Percentiles rank a stretch among this genome's conserved stretches.
These are phyloP conservation scores for Exserohilum rostratum DNA, from an alignment of 2,329 filamentous ascomycete genomes.

Conservation along the genomic window DNA sequence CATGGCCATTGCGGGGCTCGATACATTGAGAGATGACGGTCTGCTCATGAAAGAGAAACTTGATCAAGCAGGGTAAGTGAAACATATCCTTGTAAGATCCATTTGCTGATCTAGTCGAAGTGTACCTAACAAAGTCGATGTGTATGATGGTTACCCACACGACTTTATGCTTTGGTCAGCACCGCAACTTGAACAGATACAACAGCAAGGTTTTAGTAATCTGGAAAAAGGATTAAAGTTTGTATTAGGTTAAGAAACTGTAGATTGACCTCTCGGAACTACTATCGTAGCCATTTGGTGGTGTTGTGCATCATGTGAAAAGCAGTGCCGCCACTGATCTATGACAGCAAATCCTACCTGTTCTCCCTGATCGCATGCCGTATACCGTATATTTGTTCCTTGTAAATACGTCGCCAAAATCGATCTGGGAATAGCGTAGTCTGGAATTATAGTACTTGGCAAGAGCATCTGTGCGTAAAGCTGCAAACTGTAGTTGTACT, in stretches of 20 bases:
- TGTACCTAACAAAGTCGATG: constrained; percentile 38
- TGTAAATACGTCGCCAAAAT: too few relatives aligned
- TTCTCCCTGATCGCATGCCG: too few relatives aligned
- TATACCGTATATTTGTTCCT: too few relatives aligned
- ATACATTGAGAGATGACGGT: constrained; percentile 47
- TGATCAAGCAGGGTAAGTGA: constrained; percentile 32
- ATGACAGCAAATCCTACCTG: too few relatives aligned
- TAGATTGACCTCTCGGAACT: too few relatives aligned
- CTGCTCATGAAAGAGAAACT: constrained; percentile 40
- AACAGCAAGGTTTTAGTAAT: constrained; percentile 30
- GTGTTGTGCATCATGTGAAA: too few relatives aligned
- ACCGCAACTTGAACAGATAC: constrained; percentile 31
- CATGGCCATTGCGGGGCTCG: constrained; percentile 37
- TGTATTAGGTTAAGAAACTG: constrained; percentile 13
- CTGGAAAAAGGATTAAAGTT: constrained; percentile 33
- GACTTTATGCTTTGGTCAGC: constrained; percentile 48
- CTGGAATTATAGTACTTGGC: too few relatives aligned
- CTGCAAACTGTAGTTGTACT: too few relatives aligned
- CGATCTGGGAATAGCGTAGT: too few relatives aligned
- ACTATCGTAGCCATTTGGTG: too few relatives aligned
- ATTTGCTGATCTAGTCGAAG: constrained; percentile 26
- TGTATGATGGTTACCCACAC: constrained; percentile 47
- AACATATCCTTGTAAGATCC: fast-evolving
- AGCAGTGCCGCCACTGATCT: too few relatives aligned
- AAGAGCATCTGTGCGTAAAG: too few relatives aligned